Base-by-base conservation (phyloP, 805 yeast genomes). In the Lachancea dasiensis region DNA sequence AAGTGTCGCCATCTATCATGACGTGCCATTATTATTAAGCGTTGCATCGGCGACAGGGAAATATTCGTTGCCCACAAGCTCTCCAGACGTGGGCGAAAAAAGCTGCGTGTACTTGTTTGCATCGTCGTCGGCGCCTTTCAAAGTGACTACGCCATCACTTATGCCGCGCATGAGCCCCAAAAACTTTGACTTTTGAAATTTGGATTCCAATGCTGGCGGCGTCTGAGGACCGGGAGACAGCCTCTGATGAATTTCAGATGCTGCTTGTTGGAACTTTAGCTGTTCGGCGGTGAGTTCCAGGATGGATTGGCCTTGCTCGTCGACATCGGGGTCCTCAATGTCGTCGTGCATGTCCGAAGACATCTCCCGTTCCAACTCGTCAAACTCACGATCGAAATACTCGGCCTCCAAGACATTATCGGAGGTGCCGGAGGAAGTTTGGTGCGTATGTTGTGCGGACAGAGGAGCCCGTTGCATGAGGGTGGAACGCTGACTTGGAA, bases 81-180 rank as follows among this genome's bases (percentile, higher is more conserved):
- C 53, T 6, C 54, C 55, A n/a, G 50, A 48, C 3, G 36, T 34
- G 6, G 52, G 54, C 5, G 55, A 42, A 29, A 38, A 52, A 14
- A 58, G 43, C 36, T 50, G 58, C 13, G 45, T 48, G 31, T 43
- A 43, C 24, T 27, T 36, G 19, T 46, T 34, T 10, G 32, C 27
- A 7, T 44, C 37, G 7, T 40, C 38, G 5, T 41, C 45, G 16
- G 38, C 35, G 29, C 33, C 46, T 18, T 49, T 47, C 15, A 55
- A 21, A 10, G 60, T 54, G n/a, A 58, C 57, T 1, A 45, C 50
- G 3, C 62, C 64, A 14, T 50, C 59, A 25, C 60, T 52, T 6
- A 59, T 46, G 14, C 45, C 49, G 36, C 52, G 49, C 60, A 59
- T 51, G 17, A 59, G 39, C 1, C 49, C 48, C 40, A 58, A 43